Evolutionary conservation across 1,139 yeast species (phyloP).

Genomic region (Blastobotrys arbuscula): DNA sequence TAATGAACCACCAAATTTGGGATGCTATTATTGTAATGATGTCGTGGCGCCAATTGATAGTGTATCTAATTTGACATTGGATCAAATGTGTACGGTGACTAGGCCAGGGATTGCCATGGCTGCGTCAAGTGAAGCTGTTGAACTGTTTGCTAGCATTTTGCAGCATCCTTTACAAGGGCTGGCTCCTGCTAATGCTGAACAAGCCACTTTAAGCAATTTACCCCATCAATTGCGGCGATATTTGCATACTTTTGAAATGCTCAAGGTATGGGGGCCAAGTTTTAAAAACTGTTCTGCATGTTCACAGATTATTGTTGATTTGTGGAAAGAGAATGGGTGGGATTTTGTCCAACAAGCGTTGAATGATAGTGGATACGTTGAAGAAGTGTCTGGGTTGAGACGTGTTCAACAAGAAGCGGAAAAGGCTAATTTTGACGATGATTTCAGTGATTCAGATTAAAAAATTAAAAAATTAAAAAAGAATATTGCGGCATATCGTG

Average conservation of each 20-base stretch:
- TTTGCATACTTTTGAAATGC: constrained; percentile 55
- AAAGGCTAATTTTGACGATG: constrained; percentile 38
- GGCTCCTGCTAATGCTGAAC: constrained; percentile 38
- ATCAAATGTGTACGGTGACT: constrained; percentile 98
- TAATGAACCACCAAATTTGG: constrained; percentile 44
- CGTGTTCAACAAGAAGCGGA: constrained; percentile 72
- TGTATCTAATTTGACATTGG: constrained; percentile 75
- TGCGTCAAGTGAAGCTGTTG: constrained; percentile 86
- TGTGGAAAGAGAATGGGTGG: constrained; percentile 61
- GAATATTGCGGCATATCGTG: no score
- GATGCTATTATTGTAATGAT: constrained; percentile 95
- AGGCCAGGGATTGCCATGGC: constrained; percentile 90
- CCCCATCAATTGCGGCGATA: constrained; percentile 94
- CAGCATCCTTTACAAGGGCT: constrained; percentile 55
- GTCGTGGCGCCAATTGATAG: constrained; percentile 92
- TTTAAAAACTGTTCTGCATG: constrained; percentile 85
- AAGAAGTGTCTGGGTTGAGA: constrained; percentile 69
- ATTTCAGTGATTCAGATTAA: background rate
- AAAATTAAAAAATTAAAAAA: no score
- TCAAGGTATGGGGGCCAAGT: constrained; percentile 63
- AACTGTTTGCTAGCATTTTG: constrained; percentile 64
- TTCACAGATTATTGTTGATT: constrained; percentile 50
- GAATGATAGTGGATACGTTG: constrained; percentile 59
- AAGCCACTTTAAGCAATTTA: constrained; percentile 56
- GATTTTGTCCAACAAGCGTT: constrained; percentile 68